Conservation (phyloP, 495 filamentous ascomycete genomes). For the Podospora bellae-mahoneyi region DNA sequence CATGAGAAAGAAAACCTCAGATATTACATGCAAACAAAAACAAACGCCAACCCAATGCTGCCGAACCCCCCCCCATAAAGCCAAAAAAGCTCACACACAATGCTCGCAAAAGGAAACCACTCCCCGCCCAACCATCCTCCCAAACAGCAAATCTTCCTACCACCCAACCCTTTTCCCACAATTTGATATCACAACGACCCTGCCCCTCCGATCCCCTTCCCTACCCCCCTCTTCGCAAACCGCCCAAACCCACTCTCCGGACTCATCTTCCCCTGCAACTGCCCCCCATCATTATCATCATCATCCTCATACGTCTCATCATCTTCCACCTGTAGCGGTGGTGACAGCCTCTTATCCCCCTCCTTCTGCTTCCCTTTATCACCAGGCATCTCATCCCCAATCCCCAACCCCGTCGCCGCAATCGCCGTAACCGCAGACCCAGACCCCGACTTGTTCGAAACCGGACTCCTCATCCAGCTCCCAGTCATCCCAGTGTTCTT, state of each 20-base stretch:
- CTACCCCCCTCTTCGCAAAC: neutral
- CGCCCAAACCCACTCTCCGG: constrained; percentile 10
- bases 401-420: neutral
- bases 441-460: neutral
- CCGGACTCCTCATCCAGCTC: constrained; percentile 1
- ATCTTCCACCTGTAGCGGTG: neutral
- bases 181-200: constrained; percentile 28
- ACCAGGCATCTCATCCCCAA: neutral
- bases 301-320: constrained; percentile 15
- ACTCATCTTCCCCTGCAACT: constrained; percentile 9
- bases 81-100: too few relatives aligned
- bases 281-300: constrained; percentile 12
- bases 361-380: constrained; percentile 32
- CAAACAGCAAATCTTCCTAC: too few relatives aligned
- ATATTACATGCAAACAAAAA: too few relatives aligned
- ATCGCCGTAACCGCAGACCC: neutral
- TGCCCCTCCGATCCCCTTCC: constrained; percentile 22
- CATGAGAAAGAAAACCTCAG: too few relatives aligned
- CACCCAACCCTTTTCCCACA: neutral
- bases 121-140: too few relatives aligned
- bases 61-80: too few relatives aligned
- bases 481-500: neutral
- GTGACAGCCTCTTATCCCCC: neutral
- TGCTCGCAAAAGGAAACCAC: too few relatives aligned
- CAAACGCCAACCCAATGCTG: too few relatives aligned